These are phyloP conservation scores for Leishmania aethiopica DNA, from an alignment of 208 protist species.

Conservation along the genomic window DNA sequence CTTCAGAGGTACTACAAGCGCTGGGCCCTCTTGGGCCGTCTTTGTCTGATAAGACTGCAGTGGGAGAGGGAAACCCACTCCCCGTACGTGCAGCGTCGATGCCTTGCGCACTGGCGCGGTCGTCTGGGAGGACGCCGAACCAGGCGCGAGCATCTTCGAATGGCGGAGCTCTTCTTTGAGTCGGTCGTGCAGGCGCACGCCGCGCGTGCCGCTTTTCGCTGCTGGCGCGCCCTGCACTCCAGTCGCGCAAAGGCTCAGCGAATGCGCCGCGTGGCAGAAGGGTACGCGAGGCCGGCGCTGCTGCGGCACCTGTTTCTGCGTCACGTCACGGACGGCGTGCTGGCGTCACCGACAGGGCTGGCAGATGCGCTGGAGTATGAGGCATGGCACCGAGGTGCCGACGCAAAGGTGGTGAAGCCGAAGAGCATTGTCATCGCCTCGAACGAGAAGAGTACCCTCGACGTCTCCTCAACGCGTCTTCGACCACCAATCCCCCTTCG, in stretches of 20 bases:
- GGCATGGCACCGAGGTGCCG: not conserved
- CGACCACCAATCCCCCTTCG: conserved; percentile 14
- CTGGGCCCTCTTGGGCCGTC: conserved; percentile 4
- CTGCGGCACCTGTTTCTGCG: conserved; percentile 23
- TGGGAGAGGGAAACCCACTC: not conserved
- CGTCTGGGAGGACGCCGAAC: not conserved
- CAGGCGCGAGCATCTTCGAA: not conserved
- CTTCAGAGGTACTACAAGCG: conserved; percentile 2
- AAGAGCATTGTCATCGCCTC: not conserved
- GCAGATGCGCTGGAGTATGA: not conserved
- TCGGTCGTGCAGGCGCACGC: conserved; percentile 14
- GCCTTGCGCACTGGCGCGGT: conserved; percentile 4
- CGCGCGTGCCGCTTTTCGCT: not conserved
- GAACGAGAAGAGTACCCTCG: not conserved
- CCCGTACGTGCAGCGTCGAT: not conserved
- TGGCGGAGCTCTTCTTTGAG: conserved; percentile 7
- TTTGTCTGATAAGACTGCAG: not conserved
- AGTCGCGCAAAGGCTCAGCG: conserved; percentile 4
- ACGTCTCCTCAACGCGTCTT: not conserved
- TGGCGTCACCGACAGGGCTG: conserved; percentile 5
- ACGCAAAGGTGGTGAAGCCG: not conserved
- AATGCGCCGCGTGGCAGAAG: conserved; percentile 28
- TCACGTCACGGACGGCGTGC: conserved; percentile 16
- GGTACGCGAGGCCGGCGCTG: conserved; percentile 24
- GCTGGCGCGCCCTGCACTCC: conserved; percentile 3